Evolutionary conservation across 139 green algal species (phyloP).

Genomic region (Picochlorum sp.): DNA sequence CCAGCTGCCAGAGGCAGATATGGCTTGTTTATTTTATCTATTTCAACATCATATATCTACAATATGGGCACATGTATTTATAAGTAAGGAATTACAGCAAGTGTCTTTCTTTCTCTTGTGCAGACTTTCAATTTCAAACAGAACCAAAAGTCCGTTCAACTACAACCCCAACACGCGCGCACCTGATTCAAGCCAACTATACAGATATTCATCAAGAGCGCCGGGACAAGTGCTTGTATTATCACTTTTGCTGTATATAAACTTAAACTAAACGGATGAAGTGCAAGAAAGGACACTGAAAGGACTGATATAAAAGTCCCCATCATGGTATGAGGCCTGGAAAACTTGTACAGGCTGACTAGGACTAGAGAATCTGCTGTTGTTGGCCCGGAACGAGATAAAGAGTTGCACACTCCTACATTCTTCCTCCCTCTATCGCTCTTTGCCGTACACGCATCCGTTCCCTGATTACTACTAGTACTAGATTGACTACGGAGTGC

Average conservation of each 20-base stretch:
- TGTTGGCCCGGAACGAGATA: not conserved
- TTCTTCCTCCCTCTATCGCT: not conserved
- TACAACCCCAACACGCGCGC: too few relatives aligned
- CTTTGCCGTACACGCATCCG: not conserved
- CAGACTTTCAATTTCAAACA: not conserved
- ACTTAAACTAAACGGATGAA: conserved; percentile 13
- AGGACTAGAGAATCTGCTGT: not conserved
- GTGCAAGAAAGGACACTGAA: conserved; percentile 67
- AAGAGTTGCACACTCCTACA: not conserved
- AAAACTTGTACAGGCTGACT: conserved; percentile 61
- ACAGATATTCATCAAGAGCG: conserved; percentile 86
- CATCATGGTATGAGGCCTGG: conserved; percentile 81
- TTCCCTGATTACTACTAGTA: too few relatives aligned
- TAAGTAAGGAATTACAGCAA: not conserved
- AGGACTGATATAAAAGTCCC: conserved; percentile 70
- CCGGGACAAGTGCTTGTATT: conserved; percentile 51
- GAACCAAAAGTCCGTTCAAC: not conserved
- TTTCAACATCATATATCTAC: conserved; percentile 31
- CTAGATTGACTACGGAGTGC: too few relatives aligned
- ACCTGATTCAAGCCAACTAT: conserved; percentile 85
- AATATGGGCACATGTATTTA: too few relatives aligned
- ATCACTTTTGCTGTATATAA: not conserved
- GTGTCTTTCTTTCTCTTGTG: not conserved
- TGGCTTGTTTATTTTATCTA: conserved; percentile 86
- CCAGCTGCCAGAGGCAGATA: conserved; percentile 88